These are phyloP conservation scores for Cladosporium sp. DNA, from an alignment of 2,329 filamentous ascomycete species.

Conservation along the genomic window DNA sequence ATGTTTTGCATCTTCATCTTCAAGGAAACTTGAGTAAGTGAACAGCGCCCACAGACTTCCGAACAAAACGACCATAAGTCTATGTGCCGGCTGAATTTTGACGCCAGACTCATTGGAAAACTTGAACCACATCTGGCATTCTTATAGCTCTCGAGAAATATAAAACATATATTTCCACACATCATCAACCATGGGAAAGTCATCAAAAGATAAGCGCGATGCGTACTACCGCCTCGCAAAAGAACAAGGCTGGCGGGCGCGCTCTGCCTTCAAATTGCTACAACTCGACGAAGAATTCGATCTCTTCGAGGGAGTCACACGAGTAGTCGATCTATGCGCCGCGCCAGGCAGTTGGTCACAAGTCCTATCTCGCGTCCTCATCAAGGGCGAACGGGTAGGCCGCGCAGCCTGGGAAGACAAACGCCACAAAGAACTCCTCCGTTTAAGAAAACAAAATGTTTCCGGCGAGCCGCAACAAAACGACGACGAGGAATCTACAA, in stretches of 20 bases:
- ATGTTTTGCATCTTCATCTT: background rate
- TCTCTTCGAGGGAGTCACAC: constrained; percentile 83
- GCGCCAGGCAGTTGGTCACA: constrained; percentile 97
- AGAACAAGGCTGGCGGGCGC: constrained; percentile 96
- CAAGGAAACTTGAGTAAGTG: background rate
- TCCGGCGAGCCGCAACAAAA: constrained; percentile 6
- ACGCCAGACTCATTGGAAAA: constrained; percentile 12
- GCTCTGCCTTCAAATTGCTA: constrained; percentile 94
- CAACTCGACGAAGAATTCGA: constrained; percentile 97
- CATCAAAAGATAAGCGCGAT: constrained; percentile 97
- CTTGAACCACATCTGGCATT: background rate
- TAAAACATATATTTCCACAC: background rate
- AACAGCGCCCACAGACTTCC: background rate
- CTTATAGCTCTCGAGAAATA: background rate
- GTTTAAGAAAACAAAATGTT: constrained; percentile 20
- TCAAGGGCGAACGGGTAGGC: constrained; percentile 90
- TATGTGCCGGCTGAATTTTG: background rate
- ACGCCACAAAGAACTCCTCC: constrained; percentile 56
- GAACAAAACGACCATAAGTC: background rate
- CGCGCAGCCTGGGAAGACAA: constrained; percentile 84
- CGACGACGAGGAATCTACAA: background rate
- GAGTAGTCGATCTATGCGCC: constrained; percentile 94
- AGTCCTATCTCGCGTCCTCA: constrained; percentile 87
- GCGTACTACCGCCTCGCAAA: constrained; percentile 97
- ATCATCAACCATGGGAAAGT: constrained; percentile 59